These are phyloP conservation scores for Trypanosoma cruzi DNA, from an alignment of 208 protist genomes.

Conservation along the genomic window DNA sequence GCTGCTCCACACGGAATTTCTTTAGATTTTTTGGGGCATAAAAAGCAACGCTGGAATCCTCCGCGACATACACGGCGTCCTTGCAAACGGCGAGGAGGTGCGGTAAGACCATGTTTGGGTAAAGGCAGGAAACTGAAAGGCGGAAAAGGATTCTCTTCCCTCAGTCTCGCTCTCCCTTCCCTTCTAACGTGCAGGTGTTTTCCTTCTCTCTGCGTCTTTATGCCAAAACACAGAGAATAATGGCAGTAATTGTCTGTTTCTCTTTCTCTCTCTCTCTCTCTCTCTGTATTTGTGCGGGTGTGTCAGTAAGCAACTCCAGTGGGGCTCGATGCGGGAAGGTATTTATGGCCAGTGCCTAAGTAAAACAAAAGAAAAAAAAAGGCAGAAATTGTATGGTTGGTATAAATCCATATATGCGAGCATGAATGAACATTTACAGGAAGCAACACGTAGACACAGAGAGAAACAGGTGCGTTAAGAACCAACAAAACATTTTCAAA, in stretches of 20 bases:
- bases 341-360: not conserved
- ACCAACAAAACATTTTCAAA: too few species aligned
- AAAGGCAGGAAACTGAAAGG: not conserved
- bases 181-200: not conserved
- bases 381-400: not conserved
- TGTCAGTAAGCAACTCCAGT: not conserved
- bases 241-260: too few species aligned
- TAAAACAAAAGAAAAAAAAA: slow-evolving; percentile 12
- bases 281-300: not conserved
- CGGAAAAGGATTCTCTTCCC: too few species aligned
- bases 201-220: not conserved
- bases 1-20: slow-evolving; percentile 85
- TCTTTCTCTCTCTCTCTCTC: slow-evolving; percentile 5
- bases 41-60: slow-evolving; percentile 79
- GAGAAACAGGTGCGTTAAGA: too few species aligned
- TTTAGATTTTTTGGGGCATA: slow-evolving; percentile 78
- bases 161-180: too few species aligned
- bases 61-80: slow-evolving; percentile 77
- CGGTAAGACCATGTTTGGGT: slow-evolving; percentile 31
- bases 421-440: not conserved
- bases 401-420: slow-evolving; percentile 9
- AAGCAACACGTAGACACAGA: not conserved
- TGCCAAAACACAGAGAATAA: not conserved
- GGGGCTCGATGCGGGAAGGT: not conserved
- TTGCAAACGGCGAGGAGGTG: slow-evolving; percentile 71